Evolutionary conservation across 1,284 basidiomycete genomes (phyloP), one percentile per base, ranked within the genome.

Genomic region (Agroathelia rolfsii): DNA sequence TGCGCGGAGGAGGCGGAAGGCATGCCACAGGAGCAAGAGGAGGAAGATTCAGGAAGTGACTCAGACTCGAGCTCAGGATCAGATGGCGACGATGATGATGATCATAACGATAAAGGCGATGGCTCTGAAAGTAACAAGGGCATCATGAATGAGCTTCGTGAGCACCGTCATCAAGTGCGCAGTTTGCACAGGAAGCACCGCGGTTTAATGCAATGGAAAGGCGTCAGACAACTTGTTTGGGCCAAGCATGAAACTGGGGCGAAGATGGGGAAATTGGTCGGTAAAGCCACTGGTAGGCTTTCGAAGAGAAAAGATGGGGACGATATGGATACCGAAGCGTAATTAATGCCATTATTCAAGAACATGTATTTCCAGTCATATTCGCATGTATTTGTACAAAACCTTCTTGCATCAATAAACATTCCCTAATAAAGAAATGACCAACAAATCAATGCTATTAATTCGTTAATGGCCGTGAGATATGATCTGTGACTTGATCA

Each of bases 181-280:
- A 50, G 59, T 31, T 38, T 62, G 35, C 58, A 62, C 44, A 44
- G 57, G 29, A 61, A 58, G 34, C 61, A 64, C 38, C 53, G 61
- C 3, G 62, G 63, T 3, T 40, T 66, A 28, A 61, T 66, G 58
- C 62, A 64, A 39, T 63, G 59, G 59, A 51, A 53, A 22, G 50
- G 41, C 10, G 46, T 48, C 29, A 52, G 62, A 32, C 59, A 62
- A 24, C 36, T 61, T 28, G 59, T 53, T 7, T 62, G 59, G 60
- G 30, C 59, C 15, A 57, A 54, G 6, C 47, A 50, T 25, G 46
- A 48, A 5, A 45, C 56, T 1, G 59, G 60, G 38, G 43, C 51
- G 10, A 49, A 51, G 18, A 51, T 48, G 8, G 6, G 10, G 15
- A 13, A 35, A n/a, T 13, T 35, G 10, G n/a, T n/a, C n/a, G n/a